phyloP scores from a whole-genome alignment of 108 stramenopile genomes.

The Nitzschia sp. region DNA sequence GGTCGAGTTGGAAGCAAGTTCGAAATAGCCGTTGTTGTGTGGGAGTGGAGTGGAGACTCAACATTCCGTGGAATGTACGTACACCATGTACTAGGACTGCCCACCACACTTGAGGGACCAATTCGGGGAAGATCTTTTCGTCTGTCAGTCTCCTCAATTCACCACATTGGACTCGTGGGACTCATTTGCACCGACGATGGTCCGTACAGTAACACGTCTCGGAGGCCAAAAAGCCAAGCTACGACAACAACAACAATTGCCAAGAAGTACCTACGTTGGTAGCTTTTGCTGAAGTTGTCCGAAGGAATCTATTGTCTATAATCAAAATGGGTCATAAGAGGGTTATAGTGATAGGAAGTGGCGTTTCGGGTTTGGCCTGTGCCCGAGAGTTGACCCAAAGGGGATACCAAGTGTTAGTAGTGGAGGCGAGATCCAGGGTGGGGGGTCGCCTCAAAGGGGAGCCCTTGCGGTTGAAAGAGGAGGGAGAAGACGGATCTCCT shows the following conservation, averaged over 20 bases:
- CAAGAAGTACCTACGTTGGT: not conserved
- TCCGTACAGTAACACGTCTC: not conserved
- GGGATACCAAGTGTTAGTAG: conserved; percentile 70
- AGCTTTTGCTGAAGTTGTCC: not conserved
- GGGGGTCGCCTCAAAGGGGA: conserved; percentile 67
- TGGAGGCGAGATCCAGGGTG: conserved; percentile 66
- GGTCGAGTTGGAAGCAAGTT: too few species aligned
- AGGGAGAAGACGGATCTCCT: not conserved
- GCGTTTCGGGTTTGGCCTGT: conserved; percentile 72
- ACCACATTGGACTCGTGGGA: too few species aligned
- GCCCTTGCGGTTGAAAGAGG: conserved; percentile 23
- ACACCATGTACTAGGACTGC: too few species aligned
- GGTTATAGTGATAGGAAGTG: conserved; percentile 74
- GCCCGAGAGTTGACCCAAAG: conserved; percentile 72
- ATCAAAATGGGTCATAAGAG: conserved; percentile 24
- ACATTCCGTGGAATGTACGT: too few species aligned
- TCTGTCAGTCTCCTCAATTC: too few species aligned
- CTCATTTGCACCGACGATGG: not conserved
- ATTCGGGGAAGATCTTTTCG: too few species aligned
- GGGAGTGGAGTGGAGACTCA: too few species aligned
- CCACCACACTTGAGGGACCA: too few species aligned
- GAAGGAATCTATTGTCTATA: not conserved
- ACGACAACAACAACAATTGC: too few species aligned
- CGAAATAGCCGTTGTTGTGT: too few species aligned
- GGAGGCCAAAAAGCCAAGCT: too few species aligned